Base-by-base conservation (phyloP, 179 eudicot species). In the Beta lomatogona region DNA sequence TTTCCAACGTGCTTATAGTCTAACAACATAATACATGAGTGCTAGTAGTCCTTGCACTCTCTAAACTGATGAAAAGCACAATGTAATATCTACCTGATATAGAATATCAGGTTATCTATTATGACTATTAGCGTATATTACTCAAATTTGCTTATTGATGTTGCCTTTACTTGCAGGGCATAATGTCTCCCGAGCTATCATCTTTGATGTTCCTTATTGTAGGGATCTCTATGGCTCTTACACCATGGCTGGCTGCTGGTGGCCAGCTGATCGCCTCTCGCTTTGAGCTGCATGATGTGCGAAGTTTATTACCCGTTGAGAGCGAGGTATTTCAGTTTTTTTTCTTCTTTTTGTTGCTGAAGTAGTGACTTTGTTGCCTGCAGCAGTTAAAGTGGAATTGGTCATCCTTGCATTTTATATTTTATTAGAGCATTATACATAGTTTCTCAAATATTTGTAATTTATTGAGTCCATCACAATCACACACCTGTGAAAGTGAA, bases 171-270 rank as follows among this genome's bases (percentile, higher is more conserved):
- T 79, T 87, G 84, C 90, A 95, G 99, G 99, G 99, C 79, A 95
- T 95, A 80, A 95, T 95, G 98, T 88, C 98, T 82, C 83, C 98
- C 63, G 91, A 95, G 86, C 68, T 94, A 88, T 95, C 99, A 52
- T 95, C 99, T 65, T 89, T 95, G 84, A 87, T 95, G 80, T 95
- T 95, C 83, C 98, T 95, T 82, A 93, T 94, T 85, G 99, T 95
- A 65, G 99, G 99, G 54, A 88, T 94, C 75, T 95, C 99, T 77
- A 95, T 95, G 99, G 99, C 99, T 75, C 84, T 95, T 73, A 95
- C 99, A 28, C 99, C 99, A 55, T 95, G 89, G 89, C 89, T 95
- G 82, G 99, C 99, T 85, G 99, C 99, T 87, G 99, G 99, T 80
- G 99, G 99, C 81, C 99, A 95, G 91, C 87, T 95, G 65, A 89